Percentiles rank a stretch among this genome's conserved stretches.
Conservation (phyloP, 1,284 basidiomycete species). For the Puccinia hordei region DNA sequence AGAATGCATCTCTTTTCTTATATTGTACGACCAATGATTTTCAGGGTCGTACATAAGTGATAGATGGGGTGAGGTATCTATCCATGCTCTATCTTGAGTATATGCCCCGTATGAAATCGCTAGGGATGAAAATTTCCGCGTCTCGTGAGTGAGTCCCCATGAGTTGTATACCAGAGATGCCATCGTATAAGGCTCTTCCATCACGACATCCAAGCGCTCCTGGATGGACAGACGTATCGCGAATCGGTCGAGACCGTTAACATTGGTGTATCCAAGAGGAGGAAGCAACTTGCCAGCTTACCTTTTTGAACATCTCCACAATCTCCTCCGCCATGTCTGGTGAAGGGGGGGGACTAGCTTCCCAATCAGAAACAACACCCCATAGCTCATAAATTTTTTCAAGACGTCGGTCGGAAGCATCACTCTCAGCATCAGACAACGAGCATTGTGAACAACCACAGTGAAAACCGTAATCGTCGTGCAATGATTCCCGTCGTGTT, state of each 20-base stretch:
- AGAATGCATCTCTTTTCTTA: not conserved
- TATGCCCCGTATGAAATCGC: conserved; percentile 26
- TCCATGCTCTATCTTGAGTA: conserved; percentile 11
- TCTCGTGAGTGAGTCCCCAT: conserved; percentile 22
- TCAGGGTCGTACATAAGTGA: conserved; percentile 6
- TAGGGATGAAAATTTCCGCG: not conserved
- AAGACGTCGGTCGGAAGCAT: conserved; percentile 22
- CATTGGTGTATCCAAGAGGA: not conserved
- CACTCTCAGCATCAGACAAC: conserved; percentile 11
- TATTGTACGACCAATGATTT: conserved; percentile 35
- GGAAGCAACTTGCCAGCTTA: conserved; percentile 1
- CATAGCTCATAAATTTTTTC: conserved; percentile 2
- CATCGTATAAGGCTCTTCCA: conserved; percentile 35
- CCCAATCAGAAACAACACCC: conserved; percentile 25
- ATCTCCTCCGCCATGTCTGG: conserved; percentile 17
- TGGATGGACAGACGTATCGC: not conserved
- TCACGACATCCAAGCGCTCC: conserved; percentile 21
- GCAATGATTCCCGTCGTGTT: not conserved
- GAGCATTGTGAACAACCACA: conserved; percentile 44
- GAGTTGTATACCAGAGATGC: conserved; percentile 33
- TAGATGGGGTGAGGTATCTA: conserved; percentile 12
- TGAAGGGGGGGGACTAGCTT: not conserved
- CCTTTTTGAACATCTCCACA: conserved; percentile 29
- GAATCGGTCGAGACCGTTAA: not conserved
- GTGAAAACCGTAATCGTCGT: conserved; percentile 27